Percentiles rank a stretch among this genome's conserved stretches.
Evolutionary conservation across 257 asterid species (phyloP).

Genomic region (Vinca minor): DNA sequence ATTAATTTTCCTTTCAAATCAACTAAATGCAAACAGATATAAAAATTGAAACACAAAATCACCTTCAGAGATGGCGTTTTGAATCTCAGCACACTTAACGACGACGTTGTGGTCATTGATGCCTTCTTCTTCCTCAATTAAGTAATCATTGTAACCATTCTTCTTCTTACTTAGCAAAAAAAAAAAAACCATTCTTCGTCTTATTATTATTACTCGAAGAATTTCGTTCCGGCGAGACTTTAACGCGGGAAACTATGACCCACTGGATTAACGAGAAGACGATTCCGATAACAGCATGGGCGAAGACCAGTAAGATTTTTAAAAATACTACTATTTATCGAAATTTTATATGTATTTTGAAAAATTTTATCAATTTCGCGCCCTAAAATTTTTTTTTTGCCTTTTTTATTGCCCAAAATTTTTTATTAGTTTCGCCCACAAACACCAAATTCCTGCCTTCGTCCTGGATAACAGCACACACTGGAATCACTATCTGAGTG

Average conservation of each 20-base stretch:
- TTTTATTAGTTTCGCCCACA: too few relatives aligned
- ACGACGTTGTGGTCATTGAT: constrained; percentile 56
- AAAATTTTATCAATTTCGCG: too few relatives aligned
- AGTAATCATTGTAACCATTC: constrained; percentile 52
- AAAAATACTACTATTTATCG: too few relatives aligned
- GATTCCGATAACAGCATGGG: constrained; percentile 60
- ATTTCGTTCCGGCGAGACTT: constrained; percentile 32
- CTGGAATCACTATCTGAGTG: constrained; percentile 62
- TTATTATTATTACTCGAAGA: constrained; percentile 32
- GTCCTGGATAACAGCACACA: too few relatives aligned
- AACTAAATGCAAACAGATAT: constrained; percentile 21
- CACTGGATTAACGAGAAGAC: constrained; percentile 70
- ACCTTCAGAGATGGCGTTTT: constrained; percentile 84
- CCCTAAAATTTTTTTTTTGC: too few relatives aligned
- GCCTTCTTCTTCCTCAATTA: constrained; percentile 94
- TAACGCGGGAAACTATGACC: constrained; percentile 69
- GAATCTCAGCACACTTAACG: constrained; percentile 78
- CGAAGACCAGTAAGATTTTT: too few relatives aligned
- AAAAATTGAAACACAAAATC: constrained; percentile 12
- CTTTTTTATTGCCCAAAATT: too few relatives aligned
- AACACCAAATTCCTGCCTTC: too few relatives aligned
- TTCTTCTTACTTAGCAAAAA: too few relatives aligned
- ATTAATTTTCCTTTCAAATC: neutral
- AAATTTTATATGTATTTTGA: too few relatives aligned
- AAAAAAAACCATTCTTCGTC: too few relatives aligned